phyloP scores from a whole-genome alignment of 208 protist genomes.

The Balamuthia mandrillaris region DNA sequence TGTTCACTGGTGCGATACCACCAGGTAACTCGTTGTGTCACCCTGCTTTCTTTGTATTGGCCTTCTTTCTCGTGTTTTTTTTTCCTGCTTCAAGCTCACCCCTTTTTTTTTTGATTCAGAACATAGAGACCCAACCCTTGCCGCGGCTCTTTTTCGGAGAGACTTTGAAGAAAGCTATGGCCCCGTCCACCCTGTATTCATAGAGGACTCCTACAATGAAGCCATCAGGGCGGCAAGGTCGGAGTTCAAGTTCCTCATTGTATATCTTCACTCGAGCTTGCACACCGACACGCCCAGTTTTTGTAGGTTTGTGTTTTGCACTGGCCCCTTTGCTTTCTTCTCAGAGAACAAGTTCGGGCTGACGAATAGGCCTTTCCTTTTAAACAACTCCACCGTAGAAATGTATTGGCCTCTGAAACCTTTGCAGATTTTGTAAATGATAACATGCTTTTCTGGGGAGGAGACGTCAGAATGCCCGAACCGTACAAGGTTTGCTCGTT shows the following conservation, averaged over 20 bases:
- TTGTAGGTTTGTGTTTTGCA: conserved; percentile 1
- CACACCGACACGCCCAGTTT: background rate
- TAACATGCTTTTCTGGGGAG: conserved; percentile 14
- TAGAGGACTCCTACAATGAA: conserved; percentile 13
- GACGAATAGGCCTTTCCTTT: background rate
- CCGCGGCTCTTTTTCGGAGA: background rate
- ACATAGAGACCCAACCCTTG: background rate
- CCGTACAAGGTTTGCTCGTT: background rate
- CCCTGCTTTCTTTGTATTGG: no score
- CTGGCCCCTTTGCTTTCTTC: background rate
- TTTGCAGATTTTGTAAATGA: background rate
- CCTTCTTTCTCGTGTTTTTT: no score
- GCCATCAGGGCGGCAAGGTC: background rate
- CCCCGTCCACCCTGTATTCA: background rate
- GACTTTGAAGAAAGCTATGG: background rate
- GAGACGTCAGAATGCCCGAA: background rate
- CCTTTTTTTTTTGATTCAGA: no score
- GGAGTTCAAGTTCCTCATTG: conserved; percentile 21
- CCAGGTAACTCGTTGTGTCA: no score
- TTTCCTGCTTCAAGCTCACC: no score
- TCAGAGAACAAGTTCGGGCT: background rate
- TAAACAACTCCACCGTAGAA: background rate
- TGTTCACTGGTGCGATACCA: no score
- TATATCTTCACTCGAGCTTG: conserved; percentile 6
- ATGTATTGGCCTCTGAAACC: background rate